A percentile compares a stretch with the other conserved stretches of the same genome.
These are phyloP conservation scores for Argentina anserina DNA, from an alignment of 306 rosid genomes.

Conservation along the genomic window DNA sequence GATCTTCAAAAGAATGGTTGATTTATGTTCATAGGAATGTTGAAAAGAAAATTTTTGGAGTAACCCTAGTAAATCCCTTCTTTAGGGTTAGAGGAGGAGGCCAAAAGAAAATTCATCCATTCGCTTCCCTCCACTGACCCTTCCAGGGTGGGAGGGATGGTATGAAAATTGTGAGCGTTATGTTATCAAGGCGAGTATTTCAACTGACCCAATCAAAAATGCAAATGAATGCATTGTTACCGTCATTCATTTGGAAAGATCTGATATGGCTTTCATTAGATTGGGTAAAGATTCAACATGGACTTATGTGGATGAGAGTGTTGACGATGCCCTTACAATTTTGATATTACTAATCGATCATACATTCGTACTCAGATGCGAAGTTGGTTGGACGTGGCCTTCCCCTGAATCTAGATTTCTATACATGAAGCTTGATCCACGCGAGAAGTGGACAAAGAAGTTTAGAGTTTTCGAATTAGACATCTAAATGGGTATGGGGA, in stretches of 20 bases:
- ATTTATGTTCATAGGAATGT: not conserved
- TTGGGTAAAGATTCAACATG: not conserved
- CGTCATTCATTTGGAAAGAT: not conserved
- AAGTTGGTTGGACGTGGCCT: no score
- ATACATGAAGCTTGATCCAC: no score
- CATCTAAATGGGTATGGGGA: no score
- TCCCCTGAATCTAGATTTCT: no score
- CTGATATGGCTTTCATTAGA: not conserved
- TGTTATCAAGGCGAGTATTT: not conserved
- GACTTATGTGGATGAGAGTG: not conserved
- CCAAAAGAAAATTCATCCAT: not conserved
- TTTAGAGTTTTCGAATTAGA: no score
- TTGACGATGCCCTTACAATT: not conserved
- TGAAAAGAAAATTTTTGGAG: not conserved
- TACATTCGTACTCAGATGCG: no score
- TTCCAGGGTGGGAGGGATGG: not conserved
- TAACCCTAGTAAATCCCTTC: not conserved
- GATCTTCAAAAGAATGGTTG: constrained; percentile 11
- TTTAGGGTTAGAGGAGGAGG: not conserved
- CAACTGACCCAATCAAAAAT: not conserved
- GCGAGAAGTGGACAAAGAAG: no score
- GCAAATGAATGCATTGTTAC: not conserved
- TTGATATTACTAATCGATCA: no score
- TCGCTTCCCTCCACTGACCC: not conserved
- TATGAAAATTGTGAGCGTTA: not conserved